phyloP scores from a whole-genome alignment of 148 eudicot genomes.

The Arbutus unedo region DNA sequence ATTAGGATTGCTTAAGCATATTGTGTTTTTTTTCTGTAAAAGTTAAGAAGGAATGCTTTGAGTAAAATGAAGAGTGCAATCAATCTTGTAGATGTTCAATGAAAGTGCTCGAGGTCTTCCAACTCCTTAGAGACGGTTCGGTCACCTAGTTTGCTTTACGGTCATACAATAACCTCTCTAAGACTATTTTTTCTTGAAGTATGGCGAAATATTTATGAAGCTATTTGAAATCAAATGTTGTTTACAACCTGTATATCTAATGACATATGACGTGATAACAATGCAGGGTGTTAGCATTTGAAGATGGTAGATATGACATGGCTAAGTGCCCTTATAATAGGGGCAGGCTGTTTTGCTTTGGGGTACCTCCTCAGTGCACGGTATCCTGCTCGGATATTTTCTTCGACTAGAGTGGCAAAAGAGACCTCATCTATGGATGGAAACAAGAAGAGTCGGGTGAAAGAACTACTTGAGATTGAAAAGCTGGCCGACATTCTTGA shows the following conservation, averaged over 20 bases:
- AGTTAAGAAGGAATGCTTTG: not conserved
- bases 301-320: conserved; percentile 71
- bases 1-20: not conserved
- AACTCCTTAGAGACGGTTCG: not conserved
- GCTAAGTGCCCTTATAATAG: conserved; percentile 75
- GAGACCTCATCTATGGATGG: conserved; percentile 26
- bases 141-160: not conserved
- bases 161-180: not conserved
- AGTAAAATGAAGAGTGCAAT: not conserved
- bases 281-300: conserved; percentile 26
- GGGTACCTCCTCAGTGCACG: conserved; percentile 68
- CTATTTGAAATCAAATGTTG: not conserved
- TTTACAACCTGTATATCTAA: not conserved
- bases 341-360: conserved; percentile 87
- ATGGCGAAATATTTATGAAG: not conserved
- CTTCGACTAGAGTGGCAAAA: conserved; percentile 28
- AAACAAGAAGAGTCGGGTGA: conserved; percentile 43
- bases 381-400: conserved; percentile 32
- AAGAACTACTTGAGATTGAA: conserved; percentile 73
- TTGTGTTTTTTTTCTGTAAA: not conserved
- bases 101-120: not conserved
- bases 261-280: conserved; percentile 1
- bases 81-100: not conserved
- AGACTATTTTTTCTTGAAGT: not conserved
- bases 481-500: conserved; percentile 82